These are phyloP conservation scores for Corymbia citriodora DNA, from an alignment of 441 rosid species.

Conservation along the genomic window DNA sequence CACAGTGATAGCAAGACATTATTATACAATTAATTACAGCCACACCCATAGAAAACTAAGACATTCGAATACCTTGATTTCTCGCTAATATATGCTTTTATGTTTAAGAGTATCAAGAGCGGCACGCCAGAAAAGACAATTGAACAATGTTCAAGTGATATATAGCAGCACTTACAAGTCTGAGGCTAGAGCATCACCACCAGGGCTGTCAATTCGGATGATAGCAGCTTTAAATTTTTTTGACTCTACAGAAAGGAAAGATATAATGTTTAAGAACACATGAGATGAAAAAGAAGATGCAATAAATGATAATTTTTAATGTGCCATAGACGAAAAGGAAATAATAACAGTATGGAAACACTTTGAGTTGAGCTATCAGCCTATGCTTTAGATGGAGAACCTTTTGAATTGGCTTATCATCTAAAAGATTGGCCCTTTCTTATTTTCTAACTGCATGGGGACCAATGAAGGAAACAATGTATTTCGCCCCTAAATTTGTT, in stretches of 20 bases:
- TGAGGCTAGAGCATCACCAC: slow-evolving; percentile 99
- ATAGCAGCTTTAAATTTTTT: slow-evolving; percentile 83
- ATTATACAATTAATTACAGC: neutral
- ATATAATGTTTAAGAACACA: neutral
- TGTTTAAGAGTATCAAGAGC: neutral
- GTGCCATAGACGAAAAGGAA: neutral
- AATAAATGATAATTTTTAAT: neutral
- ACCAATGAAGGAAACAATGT: neutral
- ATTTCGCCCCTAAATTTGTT: neutral
- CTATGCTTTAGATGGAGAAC: neutral
- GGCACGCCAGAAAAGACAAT: neutral
- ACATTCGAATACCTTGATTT: neutral
- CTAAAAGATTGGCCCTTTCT: neutral
- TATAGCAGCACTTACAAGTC: slow-evolving; percentile 75
- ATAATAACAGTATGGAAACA: neutral
- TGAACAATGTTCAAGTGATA: neutral
- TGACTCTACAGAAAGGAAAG: slow-evolving; percentile 38
- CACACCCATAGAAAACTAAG: neutral
- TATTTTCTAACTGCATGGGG: neutral
- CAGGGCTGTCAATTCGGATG: slow-evolving; percentile 95
- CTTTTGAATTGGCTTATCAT: neutral
- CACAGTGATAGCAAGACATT: neutral
- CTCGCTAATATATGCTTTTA: neutral
- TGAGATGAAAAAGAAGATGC: neutral
- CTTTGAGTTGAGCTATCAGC: neutral